These are phyloP conservation scores for Delonix regia DNA, from an alignment of 306 rosid species.

Conservation along the genomic window DNA sequence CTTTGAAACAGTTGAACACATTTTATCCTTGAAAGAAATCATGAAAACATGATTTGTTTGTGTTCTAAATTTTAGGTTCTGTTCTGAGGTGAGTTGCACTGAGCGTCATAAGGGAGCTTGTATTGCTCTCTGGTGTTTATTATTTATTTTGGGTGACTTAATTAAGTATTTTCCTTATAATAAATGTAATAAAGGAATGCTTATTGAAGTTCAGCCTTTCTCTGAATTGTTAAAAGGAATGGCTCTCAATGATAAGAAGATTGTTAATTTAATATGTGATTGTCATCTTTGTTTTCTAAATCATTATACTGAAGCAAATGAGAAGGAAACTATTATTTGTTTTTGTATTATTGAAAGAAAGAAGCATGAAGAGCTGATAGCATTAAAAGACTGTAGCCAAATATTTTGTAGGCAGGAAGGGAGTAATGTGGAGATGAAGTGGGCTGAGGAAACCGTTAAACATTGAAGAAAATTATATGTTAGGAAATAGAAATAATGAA, in stretches of 20 bases:
- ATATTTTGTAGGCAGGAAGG: not conserved
- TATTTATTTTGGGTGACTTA: conserved; percentile 10
- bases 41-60: conserved; percentile 7
- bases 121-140: conserved; percentile 22
- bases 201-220: conserved; percentile 14
- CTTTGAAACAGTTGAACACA: conserved; percentile 9
- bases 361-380: not conserved
- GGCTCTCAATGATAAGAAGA: not conserved
- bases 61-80: conserved; percentile 28
- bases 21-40: conserved; percentile 4
- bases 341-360: not conserved
- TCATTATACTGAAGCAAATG: conserved; percentile 12
- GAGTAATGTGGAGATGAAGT: not conserved
- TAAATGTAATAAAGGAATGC: conserved; percentile 26
- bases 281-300: conserved; percentile 19
- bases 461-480: not conserved
- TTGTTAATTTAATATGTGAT: not conserved
- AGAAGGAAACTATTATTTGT: not conserved
- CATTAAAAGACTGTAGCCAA: not conserved
- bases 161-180: conserved; percentile 21
- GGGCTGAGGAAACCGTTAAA: not conserved
- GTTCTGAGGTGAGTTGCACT: conserved; percentile 27
- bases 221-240: not conserved
- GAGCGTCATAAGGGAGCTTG: conserved; percentile 8
- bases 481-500: not conserved